phyloP scores from a whole-genome alignment of 345 rosid species.

The Brassica incana region DNA sequence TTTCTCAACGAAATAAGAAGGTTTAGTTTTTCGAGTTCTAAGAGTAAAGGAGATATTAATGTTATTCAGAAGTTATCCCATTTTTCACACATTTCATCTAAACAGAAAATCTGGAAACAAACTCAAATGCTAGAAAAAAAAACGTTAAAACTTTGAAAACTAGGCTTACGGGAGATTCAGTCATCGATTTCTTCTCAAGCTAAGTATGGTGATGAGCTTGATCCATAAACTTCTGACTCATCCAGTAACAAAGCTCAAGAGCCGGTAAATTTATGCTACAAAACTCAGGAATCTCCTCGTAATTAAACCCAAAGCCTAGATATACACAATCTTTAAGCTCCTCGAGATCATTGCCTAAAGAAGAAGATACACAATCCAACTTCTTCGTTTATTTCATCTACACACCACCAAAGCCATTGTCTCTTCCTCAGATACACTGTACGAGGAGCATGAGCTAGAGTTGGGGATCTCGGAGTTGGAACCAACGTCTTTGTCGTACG shows the following conservation, averaged over 20 bases:
- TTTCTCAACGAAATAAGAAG: conserved; percentile 63
- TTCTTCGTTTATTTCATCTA: background rate
- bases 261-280: conserved; percentile 84
- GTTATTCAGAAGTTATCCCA: conserved; percentile 48
- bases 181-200: conserved; percentile 45
- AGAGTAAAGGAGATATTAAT: too few species aligned
- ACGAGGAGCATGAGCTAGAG: conserved; percentile 24
- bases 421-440: conserved; percentile 17
- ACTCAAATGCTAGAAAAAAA: background rate
- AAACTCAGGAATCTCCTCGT: conserved; percentile 95
- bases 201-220: conserved; percentile 47
- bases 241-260: conserved; percentile 90
- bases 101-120: background rate
- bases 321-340: conserved; percentile 92
- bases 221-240: conserved; percentile 86
- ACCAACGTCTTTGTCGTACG: conserved; percentile 34
- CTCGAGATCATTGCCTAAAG: conserved; percentile 57
- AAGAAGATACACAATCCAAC: background rate
- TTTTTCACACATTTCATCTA: conserved; percentile 19
- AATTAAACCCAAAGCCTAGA: conserved; percentile 90
- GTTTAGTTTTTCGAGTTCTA: too few species aligned
- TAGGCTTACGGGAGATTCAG: conserved; percentile 51
- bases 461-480: conserved; percentile 25
- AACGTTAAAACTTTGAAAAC: conserved; percentile 8
- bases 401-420: conserved; percentile 5